Evolutionary conservation across 345 rosid genomes (phyloP).

Genomic region (Adansonia digitata): DNA sequence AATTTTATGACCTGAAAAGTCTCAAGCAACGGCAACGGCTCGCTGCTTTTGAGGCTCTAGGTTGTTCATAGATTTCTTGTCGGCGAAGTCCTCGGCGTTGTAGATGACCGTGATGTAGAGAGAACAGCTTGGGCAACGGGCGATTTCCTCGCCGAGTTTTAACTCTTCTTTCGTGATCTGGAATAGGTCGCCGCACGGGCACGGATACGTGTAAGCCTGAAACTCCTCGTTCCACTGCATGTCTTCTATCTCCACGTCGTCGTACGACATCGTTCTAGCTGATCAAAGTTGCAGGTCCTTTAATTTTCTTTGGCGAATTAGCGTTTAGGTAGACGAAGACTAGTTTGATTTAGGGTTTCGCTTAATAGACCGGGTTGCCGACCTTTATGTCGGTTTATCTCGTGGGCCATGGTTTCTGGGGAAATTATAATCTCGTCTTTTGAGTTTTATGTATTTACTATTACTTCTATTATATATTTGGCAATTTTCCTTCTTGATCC

Average conservation of each 20-base stretch:
- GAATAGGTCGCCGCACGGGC: conserved; percentile 92
- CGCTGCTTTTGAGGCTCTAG: conserved; percentile 38
- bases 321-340: background rate
- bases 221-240: conserved; percentile 93
- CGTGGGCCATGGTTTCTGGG: background rate
- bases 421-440: background rate
- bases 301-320: background rate
- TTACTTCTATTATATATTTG: background rate
- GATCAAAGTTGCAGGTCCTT: background rate
- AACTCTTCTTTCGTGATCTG: conserved; percentile 90
- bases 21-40: conserved; percentile 57
- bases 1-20: background rate
- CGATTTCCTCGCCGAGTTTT: conserved; percentile 75
- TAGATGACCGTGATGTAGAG: conserved; percentile 84
- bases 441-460: background rate
- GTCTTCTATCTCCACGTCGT: conserved; percentile 96
- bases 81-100: conserved; percentile 72
- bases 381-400: background rate
- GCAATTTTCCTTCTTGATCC: background rate
- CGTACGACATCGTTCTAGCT: conserved; percentile 65
- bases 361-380: too few relatives aligned
- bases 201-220: conserved; percentile 75
- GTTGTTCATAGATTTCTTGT: conserved; percentile 29
- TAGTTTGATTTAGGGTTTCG: background rate
- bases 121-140: conserved; percentile 90